Evolutionary conservation across 1,284 basidiomycete species (phyloP).

Genomic region (Trichosporon inkin): DNA sequence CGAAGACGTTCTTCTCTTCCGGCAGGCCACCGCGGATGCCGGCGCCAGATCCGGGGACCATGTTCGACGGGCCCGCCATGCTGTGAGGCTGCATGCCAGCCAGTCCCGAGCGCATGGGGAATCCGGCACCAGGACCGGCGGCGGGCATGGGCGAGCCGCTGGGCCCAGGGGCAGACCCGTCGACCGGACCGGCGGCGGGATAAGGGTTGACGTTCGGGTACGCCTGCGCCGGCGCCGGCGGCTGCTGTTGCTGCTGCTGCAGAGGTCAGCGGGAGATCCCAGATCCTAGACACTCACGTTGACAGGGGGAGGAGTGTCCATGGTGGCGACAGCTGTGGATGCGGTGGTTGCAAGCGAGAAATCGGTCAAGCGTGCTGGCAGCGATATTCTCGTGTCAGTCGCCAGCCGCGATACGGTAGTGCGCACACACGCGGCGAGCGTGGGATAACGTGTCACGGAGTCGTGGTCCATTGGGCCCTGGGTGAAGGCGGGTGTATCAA

Average conservation of each 20-base stretch:
- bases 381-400: conserved; percentile 3
- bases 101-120: conserved; percentile 46
- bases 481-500: not conserved
- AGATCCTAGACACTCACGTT: not conserved
- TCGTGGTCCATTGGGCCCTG: not conserved
- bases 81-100: conserved; percentile 46
- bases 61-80: conserved; percentile 31
- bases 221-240: conserved; percentile 9
- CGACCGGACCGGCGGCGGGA: conserved; percentile 16
- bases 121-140: conserved; percentile 48
- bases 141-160: conserved; percentile 21
- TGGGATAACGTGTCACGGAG: conserved; percentile 1
- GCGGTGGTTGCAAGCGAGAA: not conserved
- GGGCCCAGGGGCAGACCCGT: not conserved
- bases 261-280: not conserved
- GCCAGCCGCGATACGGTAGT: not conserved
- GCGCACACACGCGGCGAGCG: not conserved
- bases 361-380: conserved; percentile 4
- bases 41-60: conserved; percentile 31
- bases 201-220: conserved; percentile 28
- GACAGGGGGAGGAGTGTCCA: conserved; percentile 4
- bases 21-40: conserved; percentile 39
- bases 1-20: conserved; percentile 50
- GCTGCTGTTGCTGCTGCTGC: conserved; percentile 9
- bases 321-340: conserved; percentile 6